Evolutionary conservation across 768 basidiomycete genomes (phyloP).

Genomic region (Tricholoma sp.): DNA sequence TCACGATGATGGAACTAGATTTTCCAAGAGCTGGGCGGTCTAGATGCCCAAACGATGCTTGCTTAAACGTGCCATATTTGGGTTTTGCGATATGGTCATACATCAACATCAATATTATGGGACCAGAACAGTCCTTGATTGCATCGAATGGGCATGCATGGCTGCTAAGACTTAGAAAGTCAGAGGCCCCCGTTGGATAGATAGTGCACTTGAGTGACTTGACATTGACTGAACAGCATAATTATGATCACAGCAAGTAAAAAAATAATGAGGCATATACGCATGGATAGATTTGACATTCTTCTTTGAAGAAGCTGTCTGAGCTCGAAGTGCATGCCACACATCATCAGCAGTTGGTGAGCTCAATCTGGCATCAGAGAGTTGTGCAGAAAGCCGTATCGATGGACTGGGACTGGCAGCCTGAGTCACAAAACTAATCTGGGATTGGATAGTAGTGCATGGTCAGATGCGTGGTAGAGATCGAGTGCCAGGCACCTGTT

Average conservation of each 20-base stretch:
- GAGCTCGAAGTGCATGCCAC: background rate
- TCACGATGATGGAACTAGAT: background rate
- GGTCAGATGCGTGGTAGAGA: background rate
- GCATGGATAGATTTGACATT: background rate
- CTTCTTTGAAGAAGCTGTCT: background rate
- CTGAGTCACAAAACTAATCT: background rate
- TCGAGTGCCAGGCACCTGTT: background rate
- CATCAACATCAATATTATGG: background rate
- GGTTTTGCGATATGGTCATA: background rate
- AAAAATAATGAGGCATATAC: background rate
- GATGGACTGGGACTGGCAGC: background rate
- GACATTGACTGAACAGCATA: background rate
- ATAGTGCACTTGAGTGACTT: background rate
- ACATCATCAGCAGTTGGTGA: background rate
- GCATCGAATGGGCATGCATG: background rate
- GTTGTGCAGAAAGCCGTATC: background rate
- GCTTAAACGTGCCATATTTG: background rate
- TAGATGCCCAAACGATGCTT: background rate
- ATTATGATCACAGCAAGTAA: background rate
- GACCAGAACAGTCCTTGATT: background rate
- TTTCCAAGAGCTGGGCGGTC: background rate
- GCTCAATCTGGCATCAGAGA: background rate
- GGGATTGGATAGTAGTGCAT: background rate
- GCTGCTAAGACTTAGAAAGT: background rate
- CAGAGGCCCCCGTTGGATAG: background rate